A percentile compares a stretch with the other conserved stretches of the same genome.
phyloP scores from a whole-genome alignment of 257 asterid genomes.

The Linaria vulgaris region DNA sequence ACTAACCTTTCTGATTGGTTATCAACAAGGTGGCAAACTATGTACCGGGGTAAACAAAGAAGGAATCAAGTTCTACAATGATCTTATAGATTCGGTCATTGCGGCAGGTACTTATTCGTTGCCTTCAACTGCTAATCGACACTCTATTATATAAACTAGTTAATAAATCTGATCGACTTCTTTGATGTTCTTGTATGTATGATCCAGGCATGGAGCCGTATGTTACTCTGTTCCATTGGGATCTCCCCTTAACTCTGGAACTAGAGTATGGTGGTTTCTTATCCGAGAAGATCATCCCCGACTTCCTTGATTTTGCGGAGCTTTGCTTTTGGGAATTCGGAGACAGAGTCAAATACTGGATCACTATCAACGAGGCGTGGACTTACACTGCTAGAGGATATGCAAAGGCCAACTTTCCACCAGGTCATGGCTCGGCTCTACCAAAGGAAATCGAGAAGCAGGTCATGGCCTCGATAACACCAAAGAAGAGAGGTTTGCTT shows the following conservation, averaged over 20 bases:
- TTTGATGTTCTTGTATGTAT: no score
- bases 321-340: constrained; percentile 39
- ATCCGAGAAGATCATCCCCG: constrained; percentile 15
- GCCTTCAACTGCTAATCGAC: no score
- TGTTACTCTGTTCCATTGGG: constrained; percentile 8
- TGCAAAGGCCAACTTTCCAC: constrained; percentile 27
- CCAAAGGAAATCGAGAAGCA: no score
- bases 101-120: background rate
- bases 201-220: background rate
- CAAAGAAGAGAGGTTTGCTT: no score
- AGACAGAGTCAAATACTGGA: constrained; percentile 37
- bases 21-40: constrained; percentile 24
- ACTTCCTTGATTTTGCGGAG: constrained; percentile 28
- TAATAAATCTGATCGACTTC: no score
- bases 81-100: constrained; percentile 22
- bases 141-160: no score
- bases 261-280: constrained; percentile 6
- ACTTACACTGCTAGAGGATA: constrained; percentile 25
- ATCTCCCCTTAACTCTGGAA: background rate
- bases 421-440: constrained; percentile 26
- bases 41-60: constrained; percentile 27
- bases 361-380: constrained; percentile 32
- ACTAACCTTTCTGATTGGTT: background rate
- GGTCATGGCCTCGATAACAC: no score
- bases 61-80: constrained; percentile 31